Evolutionary conservation across 208 protist genomes (phyloP).

Genomic region (Crithidia bombi): DNA sequence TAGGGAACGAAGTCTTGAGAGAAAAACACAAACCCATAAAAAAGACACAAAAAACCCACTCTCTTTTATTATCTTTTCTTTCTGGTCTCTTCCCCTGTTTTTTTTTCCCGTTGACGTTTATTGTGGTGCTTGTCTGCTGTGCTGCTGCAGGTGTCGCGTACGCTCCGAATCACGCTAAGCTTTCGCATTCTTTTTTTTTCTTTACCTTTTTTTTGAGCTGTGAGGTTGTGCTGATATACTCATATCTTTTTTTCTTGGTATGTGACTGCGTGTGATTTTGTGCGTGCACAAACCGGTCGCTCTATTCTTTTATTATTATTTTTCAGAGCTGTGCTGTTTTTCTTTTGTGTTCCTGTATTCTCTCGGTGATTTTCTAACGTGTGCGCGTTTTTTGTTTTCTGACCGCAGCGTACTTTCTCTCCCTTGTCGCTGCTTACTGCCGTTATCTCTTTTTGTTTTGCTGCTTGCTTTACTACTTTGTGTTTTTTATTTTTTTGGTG

Average conservation of each 20-base stretch:
- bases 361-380: neutral
- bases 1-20: no score
- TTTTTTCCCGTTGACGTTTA: neutral
- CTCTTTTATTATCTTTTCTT: neutral
- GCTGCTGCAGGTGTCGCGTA: no score
- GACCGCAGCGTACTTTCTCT: no score
- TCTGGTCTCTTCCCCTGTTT: neutral
- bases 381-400: neutral
- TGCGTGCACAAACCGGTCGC: no score
- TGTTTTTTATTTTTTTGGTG: neutral
- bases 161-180: no score
- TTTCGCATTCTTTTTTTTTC: conserved; percentile 9
- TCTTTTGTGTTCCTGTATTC: neutral
- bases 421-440: neutral
- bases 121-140: neutral
- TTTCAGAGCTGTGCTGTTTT: no score
- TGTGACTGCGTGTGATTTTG: no score
- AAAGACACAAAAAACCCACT: neutral
- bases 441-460: neutral
- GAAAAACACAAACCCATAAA: neutral
- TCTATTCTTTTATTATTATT: no score
- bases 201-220: no score
- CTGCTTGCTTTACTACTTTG: neutral
- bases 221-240: no score
- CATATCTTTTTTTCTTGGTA: no score